Evolutionary conservation across 345 rosid species (phyloP).

Genomic region (Hirschfeldia incana): DNA sequence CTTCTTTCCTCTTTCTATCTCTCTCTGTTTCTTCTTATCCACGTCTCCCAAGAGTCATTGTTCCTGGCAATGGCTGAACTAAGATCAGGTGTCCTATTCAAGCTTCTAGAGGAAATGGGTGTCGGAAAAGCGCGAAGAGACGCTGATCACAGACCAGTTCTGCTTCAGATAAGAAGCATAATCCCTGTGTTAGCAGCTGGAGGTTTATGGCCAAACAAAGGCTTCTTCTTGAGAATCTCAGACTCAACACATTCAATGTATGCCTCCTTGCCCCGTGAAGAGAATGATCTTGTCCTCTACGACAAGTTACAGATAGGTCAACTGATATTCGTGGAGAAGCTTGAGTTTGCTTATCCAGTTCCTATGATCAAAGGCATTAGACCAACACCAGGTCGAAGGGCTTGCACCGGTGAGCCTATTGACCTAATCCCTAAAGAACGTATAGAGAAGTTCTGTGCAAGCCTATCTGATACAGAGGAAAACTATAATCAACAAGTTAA

Average conservation of each 20-base stretch:
- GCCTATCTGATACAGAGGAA: neutral
- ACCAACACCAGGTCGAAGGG: neutral
- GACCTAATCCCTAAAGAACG: neutral
- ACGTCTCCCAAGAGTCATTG: neutral
- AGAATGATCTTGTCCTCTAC: neutral
- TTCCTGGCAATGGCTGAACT: constrained; percentile 45
- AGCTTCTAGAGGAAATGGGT: constrained; percentile 57
- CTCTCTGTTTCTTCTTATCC: constrained; percentile 7
- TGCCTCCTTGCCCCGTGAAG: neutral
- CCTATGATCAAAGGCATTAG: neutral
- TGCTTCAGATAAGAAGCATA: constrained; percentile 72
- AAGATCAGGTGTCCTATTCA: constrained; percentile 57
- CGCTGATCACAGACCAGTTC: constrained; percentile 40
- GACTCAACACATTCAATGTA: neutral
- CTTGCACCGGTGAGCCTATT: neutral
- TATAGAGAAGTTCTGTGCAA: neutral
- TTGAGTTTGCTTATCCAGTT: neutral
- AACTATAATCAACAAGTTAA: neutral
- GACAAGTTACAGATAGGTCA: neutral
- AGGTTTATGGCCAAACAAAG: constrained; percentile 75
- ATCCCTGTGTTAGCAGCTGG: constrained; percentile 67
- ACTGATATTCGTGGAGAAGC: neutral
- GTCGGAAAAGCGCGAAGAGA: constrained; percentile 37
- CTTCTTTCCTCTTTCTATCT: neutral
- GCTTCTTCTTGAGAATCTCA: constrained; percentile 50